Evolutionary conservation across 371 early-diverging fungal species (phyloP), one percentile per base, ranked within the genome.

Genomic region (Chytridium lagenaria): DNA sequence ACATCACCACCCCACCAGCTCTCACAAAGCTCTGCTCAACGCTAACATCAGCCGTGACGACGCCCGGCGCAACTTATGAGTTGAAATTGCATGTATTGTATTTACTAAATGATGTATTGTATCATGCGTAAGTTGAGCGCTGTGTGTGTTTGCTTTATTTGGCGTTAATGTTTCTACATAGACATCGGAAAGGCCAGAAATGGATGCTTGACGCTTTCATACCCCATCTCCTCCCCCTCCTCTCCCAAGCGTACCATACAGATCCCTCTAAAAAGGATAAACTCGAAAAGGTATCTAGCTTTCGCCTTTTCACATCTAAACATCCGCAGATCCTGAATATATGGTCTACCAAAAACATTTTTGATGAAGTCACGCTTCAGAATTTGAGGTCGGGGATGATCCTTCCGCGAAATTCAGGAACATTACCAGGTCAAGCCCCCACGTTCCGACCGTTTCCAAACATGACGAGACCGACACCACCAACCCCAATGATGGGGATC

Each of bases 111-210:
- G 63, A 63, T 23, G 63, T 63, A 12, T 37, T 63, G 2, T 63
- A 63, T 30, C 63, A 63, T 36, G 36, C 34, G 57, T 44, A 44
- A n/a, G n/a, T n/a, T n/a, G n/a, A n/a, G n/a, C n/a, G n/a, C n/a
- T n/a, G n/a, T n/a, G n/a, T n/a, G n/a, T n/a, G n/a, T n/a, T n/a
- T 44, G 7, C 12, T 44, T 44, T 44, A 7, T 44, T 44, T 44
- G 7, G 44, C 44, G 44, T 12, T 44, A 44, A 44, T 19, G 7
- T 19, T 44, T 7, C 19, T 12, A 44, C 44, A 44, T 44, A 44
- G 44, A 10, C 63, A 63, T 31, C 2, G 63, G 36, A 63, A 36
- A 37, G 36, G 36, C 23, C 34, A 12, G 33, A 28, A 30, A 2
- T 30, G 31, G 31, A 37, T 63, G 34, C 36, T 63, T 30, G 36